A percentile compares a stretch with the other conserved stretches of the same genome.
These are phyloP conservation scores for Amniculicola lignicola DNA, from an alignment of 495 filamentous ascomycete species.

Conservation along the genomic window DNA sequence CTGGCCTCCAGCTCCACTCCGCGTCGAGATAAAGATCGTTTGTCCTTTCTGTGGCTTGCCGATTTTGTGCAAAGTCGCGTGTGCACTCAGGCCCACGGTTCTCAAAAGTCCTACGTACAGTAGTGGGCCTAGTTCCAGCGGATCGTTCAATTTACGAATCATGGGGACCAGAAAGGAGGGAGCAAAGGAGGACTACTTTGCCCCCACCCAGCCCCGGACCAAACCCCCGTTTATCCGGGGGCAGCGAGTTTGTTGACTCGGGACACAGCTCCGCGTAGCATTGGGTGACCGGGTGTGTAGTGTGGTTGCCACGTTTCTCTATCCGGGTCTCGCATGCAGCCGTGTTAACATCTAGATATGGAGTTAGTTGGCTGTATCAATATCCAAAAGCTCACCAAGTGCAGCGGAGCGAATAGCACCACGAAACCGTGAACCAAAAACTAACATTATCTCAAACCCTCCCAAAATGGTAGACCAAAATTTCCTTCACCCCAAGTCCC, in stretches of 20 bases:
- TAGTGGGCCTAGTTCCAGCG: slow-evolving; percentile 57
- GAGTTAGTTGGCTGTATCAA: slow-evolving; percentile 65
- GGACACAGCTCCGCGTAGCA: slow-evolving; percentile 35
- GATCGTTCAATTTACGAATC: slow-evolving; percentile 49
- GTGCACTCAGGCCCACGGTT: slow-evolving; percentile 80
- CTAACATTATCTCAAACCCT: too few relatives aligned
- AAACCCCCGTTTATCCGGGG: slow-evolving; percentile 31
- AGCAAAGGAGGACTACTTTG: slow-evolving; percentile 34
- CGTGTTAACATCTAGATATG: slow-evolving; percentile 77
- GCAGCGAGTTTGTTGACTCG: slow-evolving; percentile 36
- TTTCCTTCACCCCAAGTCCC: too few relatives aligned
- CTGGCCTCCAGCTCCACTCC: slow-evolving; percentile 76
- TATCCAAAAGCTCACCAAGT: too few relatives aligned
- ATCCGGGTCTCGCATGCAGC: slow-evolving; percentile 46
- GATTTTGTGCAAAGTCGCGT: slow-evolving; percentile 72
- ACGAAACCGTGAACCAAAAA: too few relatives aligned
- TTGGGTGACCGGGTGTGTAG: slow-evolving; percentile 31
- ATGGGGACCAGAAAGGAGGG: slow-evolving; percentile 6
- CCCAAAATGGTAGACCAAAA: too few relatives aligned
- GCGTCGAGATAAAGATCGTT: slow-evolving; percentile 78
- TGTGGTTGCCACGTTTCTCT: slow-evolving; percentile 34
- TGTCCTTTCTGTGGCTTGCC: slow-evolving; percentile 78
- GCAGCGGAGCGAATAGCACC: too few relatives aligned
- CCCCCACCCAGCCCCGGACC: slow-evolving; percentile 13
- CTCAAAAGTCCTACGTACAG: slow-evolving; percentile 68